A percentile compares a stretch with the other conserved stretches of the same genome.
Conservation (phyloP, 1,139 yeast species). For the Lizanozyma gosingica region DNA sequence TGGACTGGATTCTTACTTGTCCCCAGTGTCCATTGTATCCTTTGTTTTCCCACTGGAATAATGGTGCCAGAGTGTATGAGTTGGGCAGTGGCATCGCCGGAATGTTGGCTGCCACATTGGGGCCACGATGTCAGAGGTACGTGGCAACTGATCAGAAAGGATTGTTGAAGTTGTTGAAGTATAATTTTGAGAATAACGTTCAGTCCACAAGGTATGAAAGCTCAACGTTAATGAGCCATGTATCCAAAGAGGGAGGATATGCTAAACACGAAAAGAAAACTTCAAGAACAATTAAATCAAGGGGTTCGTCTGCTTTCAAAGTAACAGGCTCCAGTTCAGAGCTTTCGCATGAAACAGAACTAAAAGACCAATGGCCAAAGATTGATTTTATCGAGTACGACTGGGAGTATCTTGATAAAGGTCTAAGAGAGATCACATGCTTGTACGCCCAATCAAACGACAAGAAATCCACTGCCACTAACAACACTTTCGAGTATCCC, state of each 20-base stretch:
- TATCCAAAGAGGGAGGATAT: not conserved
- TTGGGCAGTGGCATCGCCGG: conserved; percentile 65
- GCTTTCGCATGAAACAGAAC: not conserved
- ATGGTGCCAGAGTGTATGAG: conserved; percentile 35
- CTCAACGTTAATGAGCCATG: not conserved
- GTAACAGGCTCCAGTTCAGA: not conserved
- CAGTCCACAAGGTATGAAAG: conserved; percentile 3
- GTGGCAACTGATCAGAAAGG: conserved; percentile 59
- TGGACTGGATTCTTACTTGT: conserved; percentile 40
- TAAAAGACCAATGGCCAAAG: conserved; percentile 1
- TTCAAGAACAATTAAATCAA: not conserved
- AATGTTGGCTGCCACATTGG: conserved; percentile 39
- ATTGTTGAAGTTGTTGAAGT: conserved; percentile 39
- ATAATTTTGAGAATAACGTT: conserved; percentile 36
- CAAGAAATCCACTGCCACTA: no score
- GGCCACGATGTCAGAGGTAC: conserved; percentile 25
- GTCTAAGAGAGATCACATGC: conserved; percentile 11
- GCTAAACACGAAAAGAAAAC: not conserved
- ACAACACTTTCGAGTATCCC: conserved; percentile 12
- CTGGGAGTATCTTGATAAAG: conserved; percentile 49
- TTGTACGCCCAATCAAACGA: no score
- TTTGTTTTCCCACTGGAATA: conserved; percentile 9
- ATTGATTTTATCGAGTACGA: conserved; percentile 48
- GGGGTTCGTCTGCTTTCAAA: not conserved
- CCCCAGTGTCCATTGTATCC: conserved; percentile 15